Conservation (phyloP, 2,329 filamentous ascomycete genomes). For the Pyrenophora teres region DNA sequence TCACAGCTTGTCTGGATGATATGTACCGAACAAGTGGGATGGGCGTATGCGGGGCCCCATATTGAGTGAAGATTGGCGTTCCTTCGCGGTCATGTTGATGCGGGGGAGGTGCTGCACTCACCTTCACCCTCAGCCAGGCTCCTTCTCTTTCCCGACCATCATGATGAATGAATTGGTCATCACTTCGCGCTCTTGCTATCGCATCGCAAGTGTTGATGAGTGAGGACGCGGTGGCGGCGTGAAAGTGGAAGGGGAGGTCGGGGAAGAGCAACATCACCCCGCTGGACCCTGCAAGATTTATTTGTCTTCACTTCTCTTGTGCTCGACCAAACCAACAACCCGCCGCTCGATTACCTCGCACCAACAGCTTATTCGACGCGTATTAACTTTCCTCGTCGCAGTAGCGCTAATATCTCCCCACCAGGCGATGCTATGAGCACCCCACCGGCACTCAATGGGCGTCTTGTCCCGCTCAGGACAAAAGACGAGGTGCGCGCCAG, state of each 20-base stretch:
- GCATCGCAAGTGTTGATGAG: neutral
- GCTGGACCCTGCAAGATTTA: conserved; percentile 18
- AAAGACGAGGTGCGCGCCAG: conserved; percentile 57
- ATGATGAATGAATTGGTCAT: neutral
- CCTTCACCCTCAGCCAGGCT: neutral
- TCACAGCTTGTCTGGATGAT: conserved; percentile 9
- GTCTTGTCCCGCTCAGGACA: conserved; percentile 51
- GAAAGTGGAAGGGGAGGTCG: conserved; percentile 6
- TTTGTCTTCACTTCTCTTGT: neutral
- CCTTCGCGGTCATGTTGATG: neutral
- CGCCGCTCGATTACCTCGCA: conserved; percentile 1
- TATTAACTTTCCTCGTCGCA: conserved; percentile 1
- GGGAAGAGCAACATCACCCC: conserved; percentile 16
- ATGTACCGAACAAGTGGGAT: conserved; percentile 7
- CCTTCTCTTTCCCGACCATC: neutral
- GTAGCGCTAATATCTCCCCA: neutral
- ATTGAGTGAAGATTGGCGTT: conserved; percentile 9
- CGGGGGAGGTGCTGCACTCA: neutral
- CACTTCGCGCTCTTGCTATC: neutral
- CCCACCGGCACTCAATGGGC: conserved; percentile 22
- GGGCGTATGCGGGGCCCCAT: conserved; percentile 20
- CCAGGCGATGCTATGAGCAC: conserved; percentile 35
- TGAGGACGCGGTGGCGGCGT: neutral
- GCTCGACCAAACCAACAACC: neutral
- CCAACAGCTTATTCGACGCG: conserved; percentile 4